Base-by-base conservation (phyloP, 1,284 basidiomycete genomes). In the Fomitopsis schrenkii region DNA sequence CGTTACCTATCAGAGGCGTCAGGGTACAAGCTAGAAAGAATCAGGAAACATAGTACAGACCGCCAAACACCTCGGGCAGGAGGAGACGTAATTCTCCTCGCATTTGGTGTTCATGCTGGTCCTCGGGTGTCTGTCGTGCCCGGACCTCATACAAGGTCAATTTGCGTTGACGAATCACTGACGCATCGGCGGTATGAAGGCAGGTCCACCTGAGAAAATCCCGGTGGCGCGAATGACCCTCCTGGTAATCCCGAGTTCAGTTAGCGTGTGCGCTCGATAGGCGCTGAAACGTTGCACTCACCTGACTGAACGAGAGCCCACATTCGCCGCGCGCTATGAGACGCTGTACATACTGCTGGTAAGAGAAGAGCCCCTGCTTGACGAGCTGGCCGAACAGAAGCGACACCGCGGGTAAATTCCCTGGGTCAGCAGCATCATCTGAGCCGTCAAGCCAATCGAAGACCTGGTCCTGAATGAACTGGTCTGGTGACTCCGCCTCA, bases 371-470 rank as follows among this genome's bases (percentile, higher is more conserved):
- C 3, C 85, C 87, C 30, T 82, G 77, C 67, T 89, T 84, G 5
- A 91, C 86, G 1, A 97, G 81, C 71, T 94, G 90, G 12, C 91
- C 94, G 62, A 90, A 91, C 5, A 95, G 77, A 26, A 90, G 78
- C 9, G 92, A 84, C 41, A 95, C 83, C 19, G 84, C 78, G 42
- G 79, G 77, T 2, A 90, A 75, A 70, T 88, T 93, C 17, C 77
- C 76, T 4, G 74, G 65, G 38, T 91, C 83, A 6, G 78, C 82
- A 4, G 88, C 87, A 12, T 84, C 81, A 5, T 84, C 81, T 12
- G 82, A 88, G 0, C 78, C 79, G 70, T 95, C 91, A 30, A 97
- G 79, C 95, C 95, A 97, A 60, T 91, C 87, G 71, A 95, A 94
- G 2, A 96, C 72, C 58, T 83, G 78, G 67, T 90, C 87, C 67